Conservation (phyloP, 768 basidiomycete species). For the Lentinula guzmanii region DNA sequence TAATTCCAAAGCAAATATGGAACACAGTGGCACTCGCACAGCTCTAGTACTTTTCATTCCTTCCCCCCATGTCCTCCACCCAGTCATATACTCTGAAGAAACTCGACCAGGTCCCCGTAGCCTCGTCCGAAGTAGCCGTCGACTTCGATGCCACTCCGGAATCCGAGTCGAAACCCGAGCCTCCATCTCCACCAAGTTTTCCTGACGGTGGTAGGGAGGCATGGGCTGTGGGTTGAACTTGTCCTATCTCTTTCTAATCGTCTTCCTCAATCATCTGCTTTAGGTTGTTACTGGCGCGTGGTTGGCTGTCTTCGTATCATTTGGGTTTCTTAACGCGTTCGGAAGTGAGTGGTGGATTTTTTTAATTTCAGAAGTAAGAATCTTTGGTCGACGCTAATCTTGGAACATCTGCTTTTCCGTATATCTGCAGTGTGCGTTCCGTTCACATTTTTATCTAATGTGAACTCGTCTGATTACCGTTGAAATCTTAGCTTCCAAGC, state of each 20-base stretch:
- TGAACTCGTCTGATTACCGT: too few species aligned
- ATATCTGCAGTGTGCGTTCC: neutral
- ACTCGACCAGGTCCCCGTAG: neutral
- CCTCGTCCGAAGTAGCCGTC: neutral
- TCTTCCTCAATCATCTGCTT: neutral
- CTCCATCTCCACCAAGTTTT: neutral
- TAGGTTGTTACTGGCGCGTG: conserved; percentile 11
- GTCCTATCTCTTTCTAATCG: neutral
- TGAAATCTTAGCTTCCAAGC: conserved; percentile 13
- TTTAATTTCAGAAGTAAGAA: too few species aligned
- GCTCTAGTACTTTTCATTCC: too few species aligned
- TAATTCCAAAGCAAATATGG: too few species aligned
- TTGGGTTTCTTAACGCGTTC: conserved; percentile 15
- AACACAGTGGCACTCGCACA: too few species aligned
- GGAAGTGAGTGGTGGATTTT: conserved; percentile 7
- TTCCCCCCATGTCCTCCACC: neutral
- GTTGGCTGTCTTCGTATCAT: conserved; percentile 14
- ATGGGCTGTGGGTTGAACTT: conserved; percentile 2
- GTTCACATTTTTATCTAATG: neutral
- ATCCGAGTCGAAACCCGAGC: neutral
- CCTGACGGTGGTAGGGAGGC: conserved; percentile 14
- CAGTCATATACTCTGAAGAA: neutral
- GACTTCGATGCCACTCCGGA: neutral
- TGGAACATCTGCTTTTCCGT: too few species aligned
- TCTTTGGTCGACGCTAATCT: too few species aligned